Conservation (phyloP, 306 rosid species). For the Fragaria vesca region DNA sequence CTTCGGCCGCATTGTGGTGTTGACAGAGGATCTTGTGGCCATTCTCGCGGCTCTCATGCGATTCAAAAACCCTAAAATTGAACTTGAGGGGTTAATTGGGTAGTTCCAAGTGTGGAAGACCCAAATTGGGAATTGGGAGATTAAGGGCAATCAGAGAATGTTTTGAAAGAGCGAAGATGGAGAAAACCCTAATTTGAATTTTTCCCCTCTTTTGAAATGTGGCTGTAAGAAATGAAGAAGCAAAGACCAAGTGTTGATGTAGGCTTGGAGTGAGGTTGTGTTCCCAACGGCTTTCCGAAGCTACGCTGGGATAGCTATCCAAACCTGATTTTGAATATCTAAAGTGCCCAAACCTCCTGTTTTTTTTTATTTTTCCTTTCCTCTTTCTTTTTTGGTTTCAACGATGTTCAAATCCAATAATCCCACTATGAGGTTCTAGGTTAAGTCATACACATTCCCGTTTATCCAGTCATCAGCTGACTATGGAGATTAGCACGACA, state of each 20-base stretch:
- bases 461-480: no score
- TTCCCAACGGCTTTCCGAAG: slow-evolving; percentile 49
- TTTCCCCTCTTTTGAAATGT: not conserved
- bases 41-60: slow-evolving; percentile 32
- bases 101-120: not conserved
- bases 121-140: slow-evolving; percentile 8
- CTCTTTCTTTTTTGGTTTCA: no score
- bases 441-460: no score
- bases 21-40: slow-evolving; percentile 57
- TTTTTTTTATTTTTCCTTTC: slow-evolving; percentile 6
- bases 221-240: not conserved
- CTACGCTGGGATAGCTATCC: slow-evolving; percentile 2
- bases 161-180: not conserved
- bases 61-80: slow-evolving; percentile 4
- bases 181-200: slow-evolving; percentile 7
- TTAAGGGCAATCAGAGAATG: not conserved
- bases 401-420: no score
- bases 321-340: slow-evolving; percentile 41
- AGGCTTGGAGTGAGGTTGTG: slow-evolving; percentile 7
- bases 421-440: no score
- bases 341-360: not conserved
- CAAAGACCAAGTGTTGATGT: not conserved
- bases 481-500: no score
- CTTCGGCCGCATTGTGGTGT: slow-evolving; percentile 60
- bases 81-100: slow-evolving; percentile 10